Conservation (phyloP, 1,284 basidiomycete species). For the Mycena citricolor region DNA sequence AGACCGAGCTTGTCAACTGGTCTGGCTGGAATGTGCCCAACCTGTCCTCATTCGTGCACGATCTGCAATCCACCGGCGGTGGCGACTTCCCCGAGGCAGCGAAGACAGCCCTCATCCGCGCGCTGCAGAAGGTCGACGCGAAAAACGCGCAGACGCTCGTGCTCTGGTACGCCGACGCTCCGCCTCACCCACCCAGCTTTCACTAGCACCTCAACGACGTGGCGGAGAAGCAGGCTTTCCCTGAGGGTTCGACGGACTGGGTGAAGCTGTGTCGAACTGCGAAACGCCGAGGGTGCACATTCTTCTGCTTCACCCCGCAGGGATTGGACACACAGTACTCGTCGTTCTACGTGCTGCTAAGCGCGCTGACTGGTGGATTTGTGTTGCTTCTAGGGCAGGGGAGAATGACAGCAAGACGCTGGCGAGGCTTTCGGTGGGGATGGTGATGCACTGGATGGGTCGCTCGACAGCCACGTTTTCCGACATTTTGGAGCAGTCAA, state of each 20-base stretch:
- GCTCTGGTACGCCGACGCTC: constrained; percentile 29
- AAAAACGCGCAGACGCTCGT: constrained; percentile 25
- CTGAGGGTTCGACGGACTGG: constrained; percentile 26
- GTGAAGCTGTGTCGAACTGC: constrained; percentile 26
- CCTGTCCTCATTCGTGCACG: constrained; percentile 21
- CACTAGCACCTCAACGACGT: constrained; percentile 19
- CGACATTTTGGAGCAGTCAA: constrained; percentile 11
- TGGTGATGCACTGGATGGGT: constrained; percentile 29
- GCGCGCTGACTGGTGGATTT: constrained; percentile 25
- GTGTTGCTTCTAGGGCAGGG: constrained; percentile 19
- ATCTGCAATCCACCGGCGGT: constrained; percentile 22
- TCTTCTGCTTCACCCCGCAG: constrained; percentile 26
- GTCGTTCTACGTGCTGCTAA: constrained; percentile 25
- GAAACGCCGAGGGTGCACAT: constrained; percentile 21
- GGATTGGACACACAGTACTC: constrained; percentile 5
- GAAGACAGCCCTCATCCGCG: constrained; percentile 27
- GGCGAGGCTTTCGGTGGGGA: constrained; percentile 26
- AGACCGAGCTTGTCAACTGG: constrained; percentile 23
- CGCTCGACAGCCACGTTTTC: constrained; percentile 15
- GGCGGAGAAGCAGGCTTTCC: constrained; percentile 23
- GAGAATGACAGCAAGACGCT: constrained; percentile 19
- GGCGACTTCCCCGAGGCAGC: constrained; percentile 29
- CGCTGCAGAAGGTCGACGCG: constrained; percentile 24
- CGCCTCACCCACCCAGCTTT: constrained; percentile 25
- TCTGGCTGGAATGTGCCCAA: constrained; percentile 27